These are phyloP conservation scores for Rhizophlyctis rosea DNA, from an alignment of 192 early-diverging fungal species.

Conservation along the genomic window DNA sequence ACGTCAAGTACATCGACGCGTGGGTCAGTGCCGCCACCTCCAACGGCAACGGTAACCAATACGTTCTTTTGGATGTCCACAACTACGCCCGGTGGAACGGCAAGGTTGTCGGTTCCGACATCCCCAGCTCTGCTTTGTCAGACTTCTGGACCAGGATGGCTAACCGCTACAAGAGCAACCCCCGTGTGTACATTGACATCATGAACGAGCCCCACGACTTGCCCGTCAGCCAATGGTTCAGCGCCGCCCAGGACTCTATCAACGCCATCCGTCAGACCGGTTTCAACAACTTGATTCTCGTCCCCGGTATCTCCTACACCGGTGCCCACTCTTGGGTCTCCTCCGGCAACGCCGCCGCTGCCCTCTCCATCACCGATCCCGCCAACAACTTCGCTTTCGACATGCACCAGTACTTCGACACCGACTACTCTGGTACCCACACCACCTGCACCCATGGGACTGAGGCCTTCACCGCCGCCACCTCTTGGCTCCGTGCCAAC, in stretches of 20 bases:
- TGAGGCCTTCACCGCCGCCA: slow-evolving; percentile 6
- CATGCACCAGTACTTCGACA: slow-evolving; percentile 36
- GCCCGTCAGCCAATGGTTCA: slow-evolving; percentile 9
- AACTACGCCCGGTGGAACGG: slow-evolving; percentile 27
- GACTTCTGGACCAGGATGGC: slow-evolving; percentile 24
- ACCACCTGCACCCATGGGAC: slow-evolving; percentile 12
- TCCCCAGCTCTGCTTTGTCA: no score
- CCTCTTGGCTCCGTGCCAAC: slow-evolving; percentile 24
- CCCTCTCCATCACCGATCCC: slow-evolving; percentile 18
- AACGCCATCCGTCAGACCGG: slow-evolving; percentile 30
- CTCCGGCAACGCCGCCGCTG: slow-evolving; percentile 25
- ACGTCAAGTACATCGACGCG: slow-evolving; percentile 8
- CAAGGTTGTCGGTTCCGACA: no score
- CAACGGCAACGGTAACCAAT: slow-evolving; percentile 1
- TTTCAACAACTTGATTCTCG: slow-evolving; percentile 23
- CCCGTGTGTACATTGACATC: slow-evolving; percentile 11
- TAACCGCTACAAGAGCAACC: slow-evolving; percentile 14
- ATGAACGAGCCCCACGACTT: slow-evolving; percentile 28
- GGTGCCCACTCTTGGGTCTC: slow-evolving; percentile 28
- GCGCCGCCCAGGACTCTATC: slow-evolving; percentile 20
- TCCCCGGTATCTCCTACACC: slow-evolving; percentile 30
- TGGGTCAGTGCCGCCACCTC: slow-evolving; percentile 17
- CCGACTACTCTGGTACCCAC: slow-evolving; percentile 19
- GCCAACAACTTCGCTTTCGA: slow-evolving; percentile 36
- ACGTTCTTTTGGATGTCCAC: slow-evolving; percentile 20